phyloP scores from a whole-genome alignment of 306 rosid species.

The Quercus alba region DNA sequence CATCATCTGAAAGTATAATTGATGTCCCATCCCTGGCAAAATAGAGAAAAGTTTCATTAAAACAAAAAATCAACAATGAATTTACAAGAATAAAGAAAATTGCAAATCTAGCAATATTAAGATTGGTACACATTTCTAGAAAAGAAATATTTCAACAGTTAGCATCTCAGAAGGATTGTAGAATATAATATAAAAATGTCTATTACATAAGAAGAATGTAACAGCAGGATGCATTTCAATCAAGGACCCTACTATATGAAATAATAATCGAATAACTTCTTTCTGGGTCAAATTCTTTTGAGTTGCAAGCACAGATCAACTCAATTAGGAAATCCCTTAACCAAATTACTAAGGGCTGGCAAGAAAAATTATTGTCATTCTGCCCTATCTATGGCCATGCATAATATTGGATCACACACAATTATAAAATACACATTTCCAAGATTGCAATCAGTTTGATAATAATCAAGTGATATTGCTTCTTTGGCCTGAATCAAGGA shows the following conservation, averaged over 20 bases:
- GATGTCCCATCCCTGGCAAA: slow-evolving; percentile 91
- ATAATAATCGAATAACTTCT: neutral
- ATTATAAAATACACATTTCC: neutral
- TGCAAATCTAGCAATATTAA: neutral
- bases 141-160: neutral
- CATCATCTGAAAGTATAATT: slow-evolving; percentile 92
- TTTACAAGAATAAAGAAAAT: neutral
- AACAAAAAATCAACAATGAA: slow-evolving; percentile 8
- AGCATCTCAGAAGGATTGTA: neutral
- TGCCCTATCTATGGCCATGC: neutral
- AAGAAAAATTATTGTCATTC: neutral
- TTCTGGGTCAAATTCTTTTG: neutral
- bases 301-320: neutral
- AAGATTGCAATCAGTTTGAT: too few species aligned
- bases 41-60: slow-evolving; percentile 20
- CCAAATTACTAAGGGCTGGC: neutral
- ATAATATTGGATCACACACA: neutral
- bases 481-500: too few species aligned
- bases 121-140: neutral
- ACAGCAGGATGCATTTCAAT: neutral
- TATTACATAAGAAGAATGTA: neutral
- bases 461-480: too few species aligned
- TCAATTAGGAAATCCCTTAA: neutral
- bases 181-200: neutral
- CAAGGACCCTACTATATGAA: neutral